Evolutionary conservation across 116 monocot genomes (phyloP), one percentile per base, ranked within the genome.

Genomic region (Zostera marina): DNA sequence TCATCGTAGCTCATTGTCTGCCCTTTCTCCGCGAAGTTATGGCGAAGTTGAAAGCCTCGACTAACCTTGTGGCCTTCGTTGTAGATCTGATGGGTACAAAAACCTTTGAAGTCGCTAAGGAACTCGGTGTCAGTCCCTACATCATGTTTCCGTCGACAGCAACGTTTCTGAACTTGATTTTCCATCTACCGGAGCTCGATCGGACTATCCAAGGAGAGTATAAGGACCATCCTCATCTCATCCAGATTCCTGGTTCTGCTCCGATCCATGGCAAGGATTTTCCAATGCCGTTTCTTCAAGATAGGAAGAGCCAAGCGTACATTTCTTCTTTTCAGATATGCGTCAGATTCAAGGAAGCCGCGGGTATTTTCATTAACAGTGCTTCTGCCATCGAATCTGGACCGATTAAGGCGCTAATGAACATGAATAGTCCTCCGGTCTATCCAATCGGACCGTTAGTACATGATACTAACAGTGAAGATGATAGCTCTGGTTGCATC

Each of bases 331-430:
- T 84, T 0, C 64, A 62, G 9, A 47, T 68, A 7, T 24, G 49
- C 13, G 43, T 2, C 9, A 52, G 45, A 8, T 75, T 69, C 60
- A 0, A 44, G 0, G 51, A 70, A 7, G 82, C 80, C 0, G 73
- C 68, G 0, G 91, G 80, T 0, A 76, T 92, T 14, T 54, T 92
- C 7, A 66, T 76, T 8, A 92, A 92, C 60, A 92, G 70, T 42
- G 85, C 73, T 49, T 45, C 61, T 9, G 68, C 44, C 9, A 41
- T 92, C 16, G 80, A 76, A 56, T 66, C 66, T 1, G 58, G 38
- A 9, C 22, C 61, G 0, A 11, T 22, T 15, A 5, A 17, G 10
- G 44, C 23, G 26, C 15, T 71, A 14, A 20, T 7, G 20, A 68
- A 65, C 3, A 16, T 15, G 7, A 56, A 62, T 0, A 8, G 20